Conservation (phyloP, 2,329 filamentous ascomycete species). For the Cladosporium phlei region DNA sequence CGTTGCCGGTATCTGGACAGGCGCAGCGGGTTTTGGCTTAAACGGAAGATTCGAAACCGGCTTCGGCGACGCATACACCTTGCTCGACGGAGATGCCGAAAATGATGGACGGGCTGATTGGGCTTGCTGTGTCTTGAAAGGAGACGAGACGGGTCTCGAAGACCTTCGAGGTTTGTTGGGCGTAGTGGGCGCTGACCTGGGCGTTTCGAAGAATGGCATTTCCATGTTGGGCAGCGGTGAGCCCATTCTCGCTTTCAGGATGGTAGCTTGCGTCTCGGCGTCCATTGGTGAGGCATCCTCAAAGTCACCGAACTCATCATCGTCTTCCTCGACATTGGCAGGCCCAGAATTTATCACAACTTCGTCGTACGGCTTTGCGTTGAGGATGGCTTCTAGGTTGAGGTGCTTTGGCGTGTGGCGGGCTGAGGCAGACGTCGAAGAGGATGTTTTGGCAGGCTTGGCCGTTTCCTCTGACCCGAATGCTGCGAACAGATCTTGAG, state of each 20-base stretch:
- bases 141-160: background rate
- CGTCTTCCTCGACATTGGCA: slow-evolving; percentile 38
- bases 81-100: background rate
- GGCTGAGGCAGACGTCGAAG: background rate
- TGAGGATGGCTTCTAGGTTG: slow-evolving; percentile 36
- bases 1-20: background rate
- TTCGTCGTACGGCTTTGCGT: slow-evolving; percentile 7
- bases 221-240: slow-evolving; percentile 5
- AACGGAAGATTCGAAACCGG: slow-evolving; percentile 4
- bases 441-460: slow-evolving; percentile 28
- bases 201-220: slow-evolving; percentile 10
- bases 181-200: background rate
- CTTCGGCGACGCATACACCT: background rate
- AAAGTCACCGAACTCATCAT: slow-evolving; percentile 54
- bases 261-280: slow-evolving; percentile 1
- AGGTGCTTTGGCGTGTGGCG: slow-evolving; percentile 8
- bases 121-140: background rate
- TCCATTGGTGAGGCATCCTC: slow-evolving; percentile 33
- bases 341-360: slow-evolving; percentile 19
- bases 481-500: slow-evolving; percentile 50
- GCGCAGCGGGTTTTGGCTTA: slow-evolving; percentile 6
- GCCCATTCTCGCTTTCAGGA: slow-evolving; percentile 8
- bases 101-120: too few species aligned
- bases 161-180: background rate
- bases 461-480: slow-evolving; percentile 33